These are phyloP conservation scores for Magnusiomyces fungicola DNA, from an alignment of 1,139 yeast species.

Conservation along the genomic window DNA sequence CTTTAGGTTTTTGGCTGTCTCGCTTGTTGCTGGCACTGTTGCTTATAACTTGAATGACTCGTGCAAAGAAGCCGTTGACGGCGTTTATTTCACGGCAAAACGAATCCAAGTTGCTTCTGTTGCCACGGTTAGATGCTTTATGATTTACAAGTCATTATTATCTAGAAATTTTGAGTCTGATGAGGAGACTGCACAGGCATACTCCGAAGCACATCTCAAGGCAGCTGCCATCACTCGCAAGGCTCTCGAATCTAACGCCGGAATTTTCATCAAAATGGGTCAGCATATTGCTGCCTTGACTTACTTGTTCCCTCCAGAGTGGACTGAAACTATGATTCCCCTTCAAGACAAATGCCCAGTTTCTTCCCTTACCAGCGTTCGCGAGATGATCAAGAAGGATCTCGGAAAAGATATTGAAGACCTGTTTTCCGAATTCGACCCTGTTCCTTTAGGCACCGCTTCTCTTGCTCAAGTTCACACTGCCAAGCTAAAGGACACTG, in stretches of 20 bases:
- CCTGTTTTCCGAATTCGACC: constrained; percentile 58
- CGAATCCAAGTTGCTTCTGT: constrained; percentile 30
- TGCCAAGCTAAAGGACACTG: constrained; percentile 54
- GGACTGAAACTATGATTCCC: constrained; percentile 95
- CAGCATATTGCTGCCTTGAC: constrained; percentile 92
- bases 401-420: constrained; percentile 58
- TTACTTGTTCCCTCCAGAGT: constrained; percentile 80
- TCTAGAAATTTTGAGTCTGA: constrained; percentile 40
- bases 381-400: constrained; percentile 58
- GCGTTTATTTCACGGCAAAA: constrained; percentile 22
- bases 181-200: constrained; percentile 47
- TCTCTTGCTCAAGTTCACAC: constrained; percentile 92
- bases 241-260: constrained; percentile 83
- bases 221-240: constrained; percentile 75
- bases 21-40: constrained; percentile 1
- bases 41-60: constrained; percentile 3
- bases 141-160: constrained; percentile 49
- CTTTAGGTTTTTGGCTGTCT: neutral
- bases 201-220: constrained; percentile 55
- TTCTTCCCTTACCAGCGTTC: constrained; percentile 63
- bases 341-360: constrained; percentile 86
- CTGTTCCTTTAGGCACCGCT: constrained; percentile 85
- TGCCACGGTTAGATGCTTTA: constrained; percentile 30
- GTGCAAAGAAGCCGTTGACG: neutral
- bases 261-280: constrained; percentile 87